Conservation (phyloP, 257 asterid species). For the Coffea eugenioides region DNA sequence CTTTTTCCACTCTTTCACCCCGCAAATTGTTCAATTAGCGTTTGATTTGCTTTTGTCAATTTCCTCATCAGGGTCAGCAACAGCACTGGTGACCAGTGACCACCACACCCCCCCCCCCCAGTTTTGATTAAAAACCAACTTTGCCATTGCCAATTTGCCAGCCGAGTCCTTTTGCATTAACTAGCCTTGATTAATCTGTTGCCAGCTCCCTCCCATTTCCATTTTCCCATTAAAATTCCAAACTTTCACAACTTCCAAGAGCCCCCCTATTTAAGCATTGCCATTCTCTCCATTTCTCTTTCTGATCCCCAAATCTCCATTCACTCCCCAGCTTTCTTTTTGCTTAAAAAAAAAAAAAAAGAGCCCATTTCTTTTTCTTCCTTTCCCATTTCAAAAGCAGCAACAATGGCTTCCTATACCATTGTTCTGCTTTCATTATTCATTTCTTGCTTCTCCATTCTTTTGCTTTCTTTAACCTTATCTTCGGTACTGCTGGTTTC, state of each 20-base stretch:
- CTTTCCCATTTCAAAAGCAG: slow-evolving; percentile 1
- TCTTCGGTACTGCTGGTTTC: slow-evolving; percentile 19
- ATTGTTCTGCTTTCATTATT: slow-evolving; percentile 3
- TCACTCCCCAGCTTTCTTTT: neutral
- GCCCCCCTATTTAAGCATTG: slow-evolving; percentile 10
- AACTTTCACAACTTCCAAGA: slow-evolving; percentile 9
- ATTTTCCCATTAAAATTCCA: slow-evolving; percentile 10
- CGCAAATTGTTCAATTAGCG: slow-evolving; percentile 18
- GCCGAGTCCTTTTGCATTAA: slow-evolving; percentile 3
- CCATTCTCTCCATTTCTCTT: neutral
- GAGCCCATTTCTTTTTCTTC: neutral
- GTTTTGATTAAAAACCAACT: neutral
- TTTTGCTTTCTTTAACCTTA: slow-evolving; percentile 17
- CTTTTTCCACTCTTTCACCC: neutral
- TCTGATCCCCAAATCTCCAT: neutral
- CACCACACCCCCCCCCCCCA: neutral
- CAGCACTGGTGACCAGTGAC: neutral
- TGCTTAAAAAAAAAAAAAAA: too few relatives aligned
- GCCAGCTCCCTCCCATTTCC: slow-evolving; percentile 10
- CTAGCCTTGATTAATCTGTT: too few relatives aligned
- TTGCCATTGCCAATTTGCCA: slow-evolving; percentile 3
- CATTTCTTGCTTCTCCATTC: slow-evolving; percentile 12
- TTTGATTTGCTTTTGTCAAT: neutral
- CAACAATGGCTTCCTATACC: slow-evolving; percentile 1
- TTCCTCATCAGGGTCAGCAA: neutral